A percentile compares a stretch with the other conserved stretches of the same genome.
phyloP scores from a whole-genome alignment of 805 yeast genomes.

The Myxozyma monticola region DNA sequence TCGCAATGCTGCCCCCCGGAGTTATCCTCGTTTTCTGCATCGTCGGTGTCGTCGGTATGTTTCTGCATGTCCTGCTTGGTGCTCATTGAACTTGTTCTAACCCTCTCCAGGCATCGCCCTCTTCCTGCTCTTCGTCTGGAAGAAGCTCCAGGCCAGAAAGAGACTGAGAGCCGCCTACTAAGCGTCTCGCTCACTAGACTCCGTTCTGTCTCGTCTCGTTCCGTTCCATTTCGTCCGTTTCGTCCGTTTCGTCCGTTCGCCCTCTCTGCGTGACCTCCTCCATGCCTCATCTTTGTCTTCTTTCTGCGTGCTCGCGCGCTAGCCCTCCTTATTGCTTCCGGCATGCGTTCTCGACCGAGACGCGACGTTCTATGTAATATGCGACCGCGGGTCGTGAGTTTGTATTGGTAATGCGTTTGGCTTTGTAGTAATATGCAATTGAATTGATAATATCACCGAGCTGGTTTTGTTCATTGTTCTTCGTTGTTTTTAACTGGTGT shows the following conservation, averaged over 20 bases:
- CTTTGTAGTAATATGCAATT: no score
- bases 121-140: constrained; percentile 43
- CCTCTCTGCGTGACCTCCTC: neutral
- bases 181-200: constrained; percentile 4
- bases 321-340: no score
- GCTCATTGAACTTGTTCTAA: constrained; percentile 23
- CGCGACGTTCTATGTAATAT: no score
- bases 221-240: neutral
- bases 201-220: neutral
- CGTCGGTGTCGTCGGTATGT: constrained; percentile 41
- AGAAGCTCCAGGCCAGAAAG: constrained; percentile 48
- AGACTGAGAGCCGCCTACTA: constrained; percentile 30
- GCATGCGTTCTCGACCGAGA: no score
- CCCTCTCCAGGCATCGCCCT: constrained; percentile 44
- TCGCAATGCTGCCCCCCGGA: constrained; percentile 66
- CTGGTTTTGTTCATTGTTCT: no score
- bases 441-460: no score
- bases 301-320: no score
- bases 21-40: constrained; percentile 65
- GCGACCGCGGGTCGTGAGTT: no score
- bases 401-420: no score
- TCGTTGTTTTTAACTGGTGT: no score
- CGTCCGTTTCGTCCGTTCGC: neutral
- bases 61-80: neutral
- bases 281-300: no score